phyloP scores from a whole-genome alignment of 2,329 filamentous ascomycete species.

The Calonectria multiphialidica region DNA sequence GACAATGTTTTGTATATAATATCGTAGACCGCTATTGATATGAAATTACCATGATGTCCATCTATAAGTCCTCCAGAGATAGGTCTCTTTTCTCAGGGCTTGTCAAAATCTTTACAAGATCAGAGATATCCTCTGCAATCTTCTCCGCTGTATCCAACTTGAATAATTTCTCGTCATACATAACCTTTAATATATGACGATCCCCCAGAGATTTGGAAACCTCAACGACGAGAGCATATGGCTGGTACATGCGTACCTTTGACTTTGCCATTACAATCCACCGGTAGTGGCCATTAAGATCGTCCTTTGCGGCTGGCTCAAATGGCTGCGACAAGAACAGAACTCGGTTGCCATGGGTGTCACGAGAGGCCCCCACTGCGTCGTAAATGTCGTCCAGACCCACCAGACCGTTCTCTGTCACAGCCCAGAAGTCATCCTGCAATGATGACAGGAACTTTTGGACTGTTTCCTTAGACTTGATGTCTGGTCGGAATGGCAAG shows the following conservation, averaged over 20 bases:
- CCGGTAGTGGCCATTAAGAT: slow-evolving; percentile 4
- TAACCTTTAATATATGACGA: slow-evolving; percentile 15
- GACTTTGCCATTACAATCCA: slow-evolving; percentile 24
- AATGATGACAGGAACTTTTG: neutral
- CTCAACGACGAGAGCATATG: slow-evolving; percentile 21
- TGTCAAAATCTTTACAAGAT: neutral
- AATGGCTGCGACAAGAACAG: slow-evolving; percentile 25
- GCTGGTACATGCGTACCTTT: slow-evolving; percentile 19
- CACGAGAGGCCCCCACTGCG: neutral
- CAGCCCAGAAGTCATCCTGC: slow-evolving; percentile 20
- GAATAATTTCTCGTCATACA: neutral
- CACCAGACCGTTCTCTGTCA: slow-evolving; percentile 18
- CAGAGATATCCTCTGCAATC: neutral
- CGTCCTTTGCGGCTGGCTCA: slow-evolving; percentile 10
- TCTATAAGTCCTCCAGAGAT: neutral
- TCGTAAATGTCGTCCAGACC: slow-evolving; percentile 17
- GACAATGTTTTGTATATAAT: too few relatives aligned
- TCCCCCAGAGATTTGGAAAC: slow-evolving; percentile 3
- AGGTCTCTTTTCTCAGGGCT: neutral
- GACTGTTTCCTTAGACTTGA: neutral
- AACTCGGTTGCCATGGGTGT: slow-evolving; percentile 11
- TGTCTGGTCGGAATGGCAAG: slow-evolving; percentile 19
- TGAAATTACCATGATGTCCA: neutral
- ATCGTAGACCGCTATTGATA: too few relatives aligned
- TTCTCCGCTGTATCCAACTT: neutral